A percentile compares a stretch with the other conserved stretches of the same genome.
These are phyloP conservation scores for Theobroma cacao DNA, from an alignment of 345 rosid species.

Conservation along the genomic window DNA sequence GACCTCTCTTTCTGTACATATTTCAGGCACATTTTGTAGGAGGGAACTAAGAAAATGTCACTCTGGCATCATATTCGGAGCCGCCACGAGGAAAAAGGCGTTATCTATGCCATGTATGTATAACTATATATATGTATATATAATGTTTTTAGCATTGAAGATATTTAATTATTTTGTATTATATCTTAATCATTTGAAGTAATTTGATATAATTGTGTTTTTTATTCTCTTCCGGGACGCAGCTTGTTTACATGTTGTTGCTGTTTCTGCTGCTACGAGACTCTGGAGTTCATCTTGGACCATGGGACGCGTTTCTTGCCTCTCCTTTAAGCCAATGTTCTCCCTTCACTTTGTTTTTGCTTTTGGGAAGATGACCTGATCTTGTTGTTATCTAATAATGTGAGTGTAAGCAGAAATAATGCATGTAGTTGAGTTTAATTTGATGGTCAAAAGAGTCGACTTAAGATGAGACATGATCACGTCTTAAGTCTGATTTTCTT, in stretches of 20 bases:
- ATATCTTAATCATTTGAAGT: background rate
- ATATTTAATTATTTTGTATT: background rate
- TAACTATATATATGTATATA: background rate
- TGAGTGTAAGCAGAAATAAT: too few species aligned
- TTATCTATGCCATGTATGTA: background rate
- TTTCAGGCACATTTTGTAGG: background rate
- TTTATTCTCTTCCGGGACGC: background rate
- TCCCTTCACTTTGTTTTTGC: background rate
- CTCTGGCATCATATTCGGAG: background rate
- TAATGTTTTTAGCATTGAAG: background rate
- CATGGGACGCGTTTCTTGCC: background rate
- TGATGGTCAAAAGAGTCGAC: too few species aligned
- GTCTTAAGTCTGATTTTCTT: too few species aligned
- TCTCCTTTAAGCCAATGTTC: background rate
- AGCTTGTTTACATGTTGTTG: background rate
- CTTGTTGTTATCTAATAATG: background rate
- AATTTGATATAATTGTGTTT: background rate
- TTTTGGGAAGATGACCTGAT: background rate
- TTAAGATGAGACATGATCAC: background rate
- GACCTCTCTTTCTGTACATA: background rate
- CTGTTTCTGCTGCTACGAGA: conserved; percentile 11
- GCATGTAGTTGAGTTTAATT: background rate
- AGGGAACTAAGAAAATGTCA: background rate
- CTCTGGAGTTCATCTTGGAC: background rate
- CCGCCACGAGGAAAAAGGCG: background rate